These are phyloP conservation scores for Ensete ventricosum DNA, from an alignment of 176 grass and related monocot species.

Conservation along the genomic window DNA sequence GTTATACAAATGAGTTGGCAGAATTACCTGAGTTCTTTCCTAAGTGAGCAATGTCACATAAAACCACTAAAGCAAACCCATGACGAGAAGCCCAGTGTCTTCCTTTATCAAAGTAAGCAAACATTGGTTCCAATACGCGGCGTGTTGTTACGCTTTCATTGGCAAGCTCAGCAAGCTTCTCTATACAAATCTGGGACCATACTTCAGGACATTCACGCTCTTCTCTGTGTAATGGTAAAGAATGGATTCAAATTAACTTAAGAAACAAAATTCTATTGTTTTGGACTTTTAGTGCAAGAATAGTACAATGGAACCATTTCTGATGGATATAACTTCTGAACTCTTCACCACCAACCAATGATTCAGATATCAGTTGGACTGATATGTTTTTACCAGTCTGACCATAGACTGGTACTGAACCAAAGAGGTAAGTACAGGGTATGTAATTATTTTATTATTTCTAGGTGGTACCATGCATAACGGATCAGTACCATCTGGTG, in stretches of 20 bases:
- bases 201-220: constrained; percentile 68
- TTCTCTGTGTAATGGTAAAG: constrained; percentile 41
- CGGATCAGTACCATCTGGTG: too few relatives aligned
- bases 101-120: constrained; percentile 67
- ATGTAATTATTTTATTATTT: too few relatives aligned
- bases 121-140: constrained; percentile 69
- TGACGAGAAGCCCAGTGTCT: constrained; percentile 63
- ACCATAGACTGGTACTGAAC: too few relatives aligned
- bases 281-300: background rate
- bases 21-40: constrained; percentile 71
- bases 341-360: too few relatives aligned
- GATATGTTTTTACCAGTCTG: too few relatives aligned
- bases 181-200: constrained; percentile 76
- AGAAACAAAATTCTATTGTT: background rate
- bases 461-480: too few relatives aligned
- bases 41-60: constrained; percentile 73
- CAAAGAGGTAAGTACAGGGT: too few relatives aligned
- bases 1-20: background rate
- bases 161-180: constrained; percentile 81
- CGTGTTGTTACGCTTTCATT: constrained; percentile 92
- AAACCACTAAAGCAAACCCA: constrained; percentile 74
- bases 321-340: background rate
- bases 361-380: too few relatives aligned
- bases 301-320: background rate
- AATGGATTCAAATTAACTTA: background rate